These are phyloP conservation scores for Amniculicola lignicola DNA, from an alignment of 495 filamentous ascomycete genomes.

Conservation along the genomic window DNA sequence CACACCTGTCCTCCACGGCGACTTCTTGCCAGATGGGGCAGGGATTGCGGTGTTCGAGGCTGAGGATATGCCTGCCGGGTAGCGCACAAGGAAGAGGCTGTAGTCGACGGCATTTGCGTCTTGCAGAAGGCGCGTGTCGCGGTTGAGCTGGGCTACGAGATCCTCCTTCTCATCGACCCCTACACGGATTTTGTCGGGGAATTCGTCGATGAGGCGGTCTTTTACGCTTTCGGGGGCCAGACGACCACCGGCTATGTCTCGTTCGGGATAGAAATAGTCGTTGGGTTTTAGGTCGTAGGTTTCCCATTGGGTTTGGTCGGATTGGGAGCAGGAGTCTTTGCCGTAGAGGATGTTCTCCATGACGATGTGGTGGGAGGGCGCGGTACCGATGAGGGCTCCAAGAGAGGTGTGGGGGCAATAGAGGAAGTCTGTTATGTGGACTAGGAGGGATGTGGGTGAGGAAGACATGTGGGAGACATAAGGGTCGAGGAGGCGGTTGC, in stretches of 20 bases:
- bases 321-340: conserved; percentile 40
- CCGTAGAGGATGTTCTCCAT: conserved; percentile 71
- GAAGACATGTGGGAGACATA: conserved; percentile 59
- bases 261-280: conserved; percentile 68
- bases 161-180: conserved; percentile 49
- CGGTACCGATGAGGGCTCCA: conserved; percentile 52
- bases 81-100: conserved; percentile 63
- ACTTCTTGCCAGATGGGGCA: conserved; percentile 5
- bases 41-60: conserved; percentile 29
- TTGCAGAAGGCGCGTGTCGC: conserved; percentile 59
- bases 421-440: conserved; percentile 67
- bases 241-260: conserved; percentile 59
- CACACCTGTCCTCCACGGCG: conserved; percentile 55
- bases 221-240: conserved; percentile 59
- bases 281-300: conserved; percentile 69
- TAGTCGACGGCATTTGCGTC: conserved; percentile 65
- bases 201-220: conserved; percentile 58
- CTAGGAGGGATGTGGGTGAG: conserved; percentile 56
- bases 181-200: conserved; percentile 62
- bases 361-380: conserved; percentile 65
- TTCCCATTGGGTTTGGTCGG: conserved; percentile 51
- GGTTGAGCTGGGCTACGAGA: conserved; percentile 50
- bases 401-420: conserved; percentile 52
- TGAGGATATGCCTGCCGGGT: conserved; percentile 42
- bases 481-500: conserved; percentile 56